Percentiles rank a stretch among this genome's conserved stretches.
These are phyloP conservation scores for Ensete ventricosum DNA, from an alignment of 176 grass and related monocot genomes.

Conservation along the genomic window DNA sequence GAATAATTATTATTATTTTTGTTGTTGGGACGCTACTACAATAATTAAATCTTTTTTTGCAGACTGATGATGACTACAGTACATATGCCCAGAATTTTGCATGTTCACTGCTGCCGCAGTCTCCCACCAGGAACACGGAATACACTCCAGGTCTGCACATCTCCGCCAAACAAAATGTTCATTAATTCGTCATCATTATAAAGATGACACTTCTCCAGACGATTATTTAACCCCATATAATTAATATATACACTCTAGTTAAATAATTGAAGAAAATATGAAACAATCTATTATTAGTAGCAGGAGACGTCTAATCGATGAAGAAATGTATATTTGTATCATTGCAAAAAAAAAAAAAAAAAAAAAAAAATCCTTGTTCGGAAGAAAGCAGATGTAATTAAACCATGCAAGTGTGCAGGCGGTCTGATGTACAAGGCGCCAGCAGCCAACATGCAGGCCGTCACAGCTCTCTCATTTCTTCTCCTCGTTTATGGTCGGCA, in stretches of 20 bases:
- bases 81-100: neutral
- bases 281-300: no score
- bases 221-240: no score
- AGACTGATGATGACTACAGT: neutral
- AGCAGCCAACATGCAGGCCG: neutral
- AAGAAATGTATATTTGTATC: no score
- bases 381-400: no score
- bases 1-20: neutral
- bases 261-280: no score
- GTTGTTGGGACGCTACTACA: neutral
- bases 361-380: no score
- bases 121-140: neutral
- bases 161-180: no score
- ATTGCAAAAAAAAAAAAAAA: no score
- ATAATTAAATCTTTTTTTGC: neutral
- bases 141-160: conserved; percentile 1
- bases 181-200: no score
- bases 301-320: no score
- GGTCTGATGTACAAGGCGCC: neutral
- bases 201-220: no score
- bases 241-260: no score
- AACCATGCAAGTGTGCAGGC: neutral
- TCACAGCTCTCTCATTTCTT: neutral
- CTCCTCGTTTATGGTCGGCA: neutral
- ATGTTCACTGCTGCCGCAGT: conserved; percentile 1